phyloP scores from a whole-genome alignment of 2,329 filamentous ascomycete genomes.

The Lasiodiplodia theobromae region DNA sequence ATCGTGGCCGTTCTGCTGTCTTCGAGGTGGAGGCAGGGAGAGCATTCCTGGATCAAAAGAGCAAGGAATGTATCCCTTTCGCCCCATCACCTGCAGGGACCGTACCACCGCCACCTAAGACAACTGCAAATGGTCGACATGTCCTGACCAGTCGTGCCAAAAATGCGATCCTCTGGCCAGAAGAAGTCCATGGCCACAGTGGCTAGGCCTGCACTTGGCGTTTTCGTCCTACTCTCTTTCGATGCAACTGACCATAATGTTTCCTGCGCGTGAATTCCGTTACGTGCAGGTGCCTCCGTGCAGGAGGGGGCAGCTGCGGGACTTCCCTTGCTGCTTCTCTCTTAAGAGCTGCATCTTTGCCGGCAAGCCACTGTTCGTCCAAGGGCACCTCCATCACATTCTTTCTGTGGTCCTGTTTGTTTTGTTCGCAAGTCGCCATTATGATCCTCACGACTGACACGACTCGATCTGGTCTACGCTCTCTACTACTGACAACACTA shows the following conservation, averaged over 20 bases:
- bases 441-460: conserved; percentile 17
- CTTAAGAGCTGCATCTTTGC: conserved; percentile 27
- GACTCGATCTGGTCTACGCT: conserved; percentile 13
- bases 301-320: conserved; percentile 14
- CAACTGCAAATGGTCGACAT: conserved; percentile 15
- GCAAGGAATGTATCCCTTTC: conserved; percentile 28
- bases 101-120: conserved; percentile 26
- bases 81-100: conserved; percentile 23
- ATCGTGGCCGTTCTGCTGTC: conserved; percentile 7
- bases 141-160: conserved; percentile 3
- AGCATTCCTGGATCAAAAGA: conserved; percentile 19
- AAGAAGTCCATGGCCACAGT: conserved; percentile 10
- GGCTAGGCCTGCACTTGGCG: conserved; percentile 19
- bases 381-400: conserved; percentile 18
- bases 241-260: conserved; percentile 15
- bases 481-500: conserved; percentile 20
- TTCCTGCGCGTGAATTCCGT: conserved; percentile 25
- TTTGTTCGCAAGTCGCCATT: conserved; percentile 14
- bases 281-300: conserved; percentile 11
- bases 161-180: conserved; percentile 25
- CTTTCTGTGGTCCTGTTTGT: conserved; percentile 17
- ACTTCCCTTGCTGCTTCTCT: conserved; percentile 22
- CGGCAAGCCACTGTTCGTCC: not conserved
- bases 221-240: conserved; percentile 22
- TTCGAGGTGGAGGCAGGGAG: conserved; percentile 19